Evolutionary conservation across 148 eudicot species (phyloP), one percentile per base, ranked within the genome.

Genomic region (Selenicereus undatus): DNA sequence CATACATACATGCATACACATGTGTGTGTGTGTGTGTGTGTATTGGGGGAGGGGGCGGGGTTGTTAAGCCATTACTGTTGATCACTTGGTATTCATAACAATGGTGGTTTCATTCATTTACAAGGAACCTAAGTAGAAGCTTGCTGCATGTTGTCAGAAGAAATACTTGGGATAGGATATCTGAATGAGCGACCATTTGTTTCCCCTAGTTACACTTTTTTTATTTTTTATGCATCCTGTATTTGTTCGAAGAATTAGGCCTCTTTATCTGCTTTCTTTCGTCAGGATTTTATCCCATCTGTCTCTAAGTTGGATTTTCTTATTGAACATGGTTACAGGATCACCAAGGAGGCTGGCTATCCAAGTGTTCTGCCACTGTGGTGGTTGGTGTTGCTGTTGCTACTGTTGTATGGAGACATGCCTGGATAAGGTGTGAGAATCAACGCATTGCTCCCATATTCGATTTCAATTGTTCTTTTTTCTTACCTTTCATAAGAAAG

Each of bases 341-440:
- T 81, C 81, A 73, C 71, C 87, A 83, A 79, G 83, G 83, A 82
- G 85, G 85, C 79, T 88, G 88, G 90, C 76, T 85, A 27, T 79
- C 83, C 78, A 85, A 88, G 72, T 83, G 75, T 81, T 83, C 90
- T 74, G 90, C 85, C 83, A 88, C 90, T 36, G 83, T 85, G 43
- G 86, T 85, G 74, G 88, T 83, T 70, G 88, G 90, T 26, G 65
- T 88, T 62, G 90, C 86, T 72, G 90, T 88, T 74, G 86, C 87
- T 48, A 83, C 88, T 76, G 86, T 83, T 81, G 76, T 88, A 45
- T 88, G 90, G 85, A 88, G 86, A 76, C 88, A 77, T 65, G 80
- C 88, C 78, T 75, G 88, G 88, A 81, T 78, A 83, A 88, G 90
- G 90, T 86, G 24, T 22, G 64, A 1, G 48, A 39, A 73, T 79